phyloP scores from a whole-genome alignment of 2,329 filamentous ascomycete genomes.

The Fusarium luffae region DNA sequence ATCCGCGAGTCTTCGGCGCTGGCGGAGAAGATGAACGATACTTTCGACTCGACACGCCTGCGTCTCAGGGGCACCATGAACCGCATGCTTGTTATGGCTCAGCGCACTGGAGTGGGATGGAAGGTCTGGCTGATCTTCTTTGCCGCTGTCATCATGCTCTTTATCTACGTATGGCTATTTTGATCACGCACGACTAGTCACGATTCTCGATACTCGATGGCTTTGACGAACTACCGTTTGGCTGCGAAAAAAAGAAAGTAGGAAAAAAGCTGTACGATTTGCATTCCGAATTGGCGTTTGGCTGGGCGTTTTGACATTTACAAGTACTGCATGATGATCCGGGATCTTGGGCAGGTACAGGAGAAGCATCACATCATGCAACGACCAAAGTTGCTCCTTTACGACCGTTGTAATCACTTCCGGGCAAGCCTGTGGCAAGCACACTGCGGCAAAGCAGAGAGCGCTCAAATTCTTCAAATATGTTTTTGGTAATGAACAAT shows the following conservation, averaged over 20 bases:
- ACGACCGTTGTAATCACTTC: slow-evolving; percentile 37
- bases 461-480: slow-evolving; percentile 34
- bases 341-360: slow-evolving; percentile 18
- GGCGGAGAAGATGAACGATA: slow-evolving; percentile 95
- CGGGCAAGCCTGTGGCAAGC: slow-evolving; percentile 28
- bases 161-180: slow-evolving; percentile 93
- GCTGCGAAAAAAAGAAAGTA: slow-evolving; percentile 1
- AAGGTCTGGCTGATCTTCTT: slow-evolving; percentile 94
- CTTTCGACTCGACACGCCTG: slow-evolving; percentile 86
- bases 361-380: slow-evolving; percentile 29
- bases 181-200: slow-evolving; percentile 53
- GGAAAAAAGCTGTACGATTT: slow-evolving; percentile 21
- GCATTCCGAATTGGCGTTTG: slow-evolving; percentile 44
- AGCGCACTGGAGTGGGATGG: slow-evolving; percentile 95
- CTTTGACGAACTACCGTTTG: neutral
- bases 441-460: slow-evolving; percentile 8
- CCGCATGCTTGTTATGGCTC: slow-evolving; percentile 94
- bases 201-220: neutral
- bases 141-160: slow-evolving; percentile 80
- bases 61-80: slow-evolving; percentile 94
- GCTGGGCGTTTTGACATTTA: slow-evolving; percentile 29
- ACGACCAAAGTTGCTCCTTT: slow-evolving; percentile 28
- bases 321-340: slow-evolving; percentile 27
- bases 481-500: slow-evolving; percentile 29
- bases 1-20: slow-evolving; percentile 90